Conservation (phyloP, 257 asterid genomes). For the Hygrophila difformis region DNA sequence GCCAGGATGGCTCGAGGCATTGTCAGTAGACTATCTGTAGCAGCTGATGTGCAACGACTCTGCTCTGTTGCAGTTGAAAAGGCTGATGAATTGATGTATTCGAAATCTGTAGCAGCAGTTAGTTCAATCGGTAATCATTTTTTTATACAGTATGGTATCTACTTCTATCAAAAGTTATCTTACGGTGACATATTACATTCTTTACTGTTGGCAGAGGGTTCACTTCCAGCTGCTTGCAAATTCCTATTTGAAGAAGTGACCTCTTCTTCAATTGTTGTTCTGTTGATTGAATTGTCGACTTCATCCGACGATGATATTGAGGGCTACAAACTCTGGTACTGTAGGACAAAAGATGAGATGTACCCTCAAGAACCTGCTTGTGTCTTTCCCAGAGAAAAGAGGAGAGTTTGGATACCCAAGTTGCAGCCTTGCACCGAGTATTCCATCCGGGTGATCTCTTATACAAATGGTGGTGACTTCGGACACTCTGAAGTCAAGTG, state of each 20-base stretch:
- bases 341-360: slow-evolving; percentile 62
- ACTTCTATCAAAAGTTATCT: too few species aligned
- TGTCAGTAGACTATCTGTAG: slow-evolving; percentile 74
- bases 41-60: slow-evolving; percentile 63
- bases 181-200: too few species aligned
- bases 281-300: slow-evolving; percentile 61
- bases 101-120: slow-evolving; percentile 27
- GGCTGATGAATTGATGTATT: slow-evolving; percentile 56
- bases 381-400: slow-evolving; percentile 67
- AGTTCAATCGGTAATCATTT: slow-evolving; percentile 39
- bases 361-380: slow-evolving; percentile 67
- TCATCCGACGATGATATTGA: slow-evolving; percentile 38
- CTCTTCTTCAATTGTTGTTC: slow-evolving; percentile 61
- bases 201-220: slow-evolving; percentile 53
- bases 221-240: slow-evolving; percentile 89
- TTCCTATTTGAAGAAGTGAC: slow-evolving; percentile 83
- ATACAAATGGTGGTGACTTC: slow-evolving; percentile 47
- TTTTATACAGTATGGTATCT: slow-evolving; percentile 8
- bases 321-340: slow-evolving; percentile 94
- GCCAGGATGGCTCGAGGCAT: slow-evolving; percentile 90
- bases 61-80: slow-evolving; percentile 79
- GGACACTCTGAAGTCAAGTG: slow-evolving; percentile 90
- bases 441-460: slow-evolving; percentile 69
- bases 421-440: slow-evolving; percentile 90
- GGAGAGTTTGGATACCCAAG: slow-evolving; percentile 76